Conservation (phyloP, 352 stramenopile species). For the Globisporangium megalacanthum region DNA sequence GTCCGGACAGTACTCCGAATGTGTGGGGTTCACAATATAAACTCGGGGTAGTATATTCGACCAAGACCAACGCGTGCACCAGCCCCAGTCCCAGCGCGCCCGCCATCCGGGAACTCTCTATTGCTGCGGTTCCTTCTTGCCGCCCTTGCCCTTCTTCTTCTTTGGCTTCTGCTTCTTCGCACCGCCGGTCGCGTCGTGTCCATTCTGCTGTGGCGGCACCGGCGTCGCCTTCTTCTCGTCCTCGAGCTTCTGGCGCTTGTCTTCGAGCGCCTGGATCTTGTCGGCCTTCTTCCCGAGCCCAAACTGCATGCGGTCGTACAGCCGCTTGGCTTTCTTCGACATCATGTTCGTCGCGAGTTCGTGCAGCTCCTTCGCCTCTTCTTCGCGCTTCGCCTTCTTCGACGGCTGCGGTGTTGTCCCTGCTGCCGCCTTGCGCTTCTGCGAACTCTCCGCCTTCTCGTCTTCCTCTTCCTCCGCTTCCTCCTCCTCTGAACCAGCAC, state of each 20-base stretch:
- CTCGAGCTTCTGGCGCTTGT: slow-evolving; percentile 68
- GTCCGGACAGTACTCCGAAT: too few relatives aligned
- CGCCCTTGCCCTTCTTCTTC: neutral
- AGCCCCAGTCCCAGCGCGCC: neutral
- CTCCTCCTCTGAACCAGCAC: slow-evolving; percentile 29
- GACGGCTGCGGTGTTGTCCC: slow-evolving; percentile 46
- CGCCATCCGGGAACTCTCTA: neutral
- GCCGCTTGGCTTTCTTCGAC: slow-evolving; percentile 89
- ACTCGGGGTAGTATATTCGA: too few relatives aligned
- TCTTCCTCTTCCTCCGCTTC: slow-evolving; percentile 40
- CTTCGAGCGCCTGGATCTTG: slow-evolving; percentile 80
- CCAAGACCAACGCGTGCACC: too few relatives aligned
- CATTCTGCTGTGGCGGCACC: slow-evolving; percentile 5
- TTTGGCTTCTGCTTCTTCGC: neutral
- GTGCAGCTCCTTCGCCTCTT: slow-evolving; percentile 74
- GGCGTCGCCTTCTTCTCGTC: slow-evolving; percentile 44
- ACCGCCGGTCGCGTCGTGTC: neutral
- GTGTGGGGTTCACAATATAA: too few relatives aligned
- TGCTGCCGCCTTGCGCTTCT: slow-evolving; percentile 43
- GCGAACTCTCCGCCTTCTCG: slow-evolving; percentile 20
- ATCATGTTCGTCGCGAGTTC: slow-evolving; percentile 90
- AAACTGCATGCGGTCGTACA: slow-evolving; percentile 92
- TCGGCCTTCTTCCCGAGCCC: slow-evolving; percentile 84
- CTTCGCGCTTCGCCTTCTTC: slow-evolving; percentile 73
- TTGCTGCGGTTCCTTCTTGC: neutral